Evolutionary conservation across 768 basidiomycete genomes (phyloP), one percentile per base, ranked within the genome.

Genomic region (Pleurotus salmoneostramineus): DNA sequence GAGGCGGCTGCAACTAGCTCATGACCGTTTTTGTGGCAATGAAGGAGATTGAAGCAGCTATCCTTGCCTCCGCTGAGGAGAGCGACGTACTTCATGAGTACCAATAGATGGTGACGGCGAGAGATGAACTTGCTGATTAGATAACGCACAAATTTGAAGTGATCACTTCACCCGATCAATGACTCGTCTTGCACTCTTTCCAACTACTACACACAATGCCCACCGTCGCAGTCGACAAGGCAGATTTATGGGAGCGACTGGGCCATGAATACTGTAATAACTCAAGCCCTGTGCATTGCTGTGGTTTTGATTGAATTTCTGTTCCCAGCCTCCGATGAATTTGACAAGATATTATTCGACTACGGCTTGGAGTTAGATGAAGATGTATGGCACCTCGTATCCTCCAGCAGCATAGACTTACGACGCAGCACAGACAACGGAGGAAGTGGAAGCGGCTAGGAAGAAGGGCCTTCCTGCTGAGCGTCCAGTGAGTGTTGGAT

Each of bases 51-150:
- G 80, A 87, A 98, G 77, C 93, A 95, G 70, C 91, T 93, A 73
- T 99, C 97, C 73, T 99, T 99, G 33, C 97, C 97, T 40, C 97
- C 97, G 58, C 95, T 98, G 61, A 99, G 85, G 58, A 99, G 76
- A 1, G 89, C 96, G 67, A 98, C 84, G 70, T 93, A 93, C 75
- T 94, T 93, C 93, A 96, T 95, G 37, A 33, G 49, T 58, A 62
- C 11, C 42, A 48, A 34, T 50, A 58, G 44, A 57, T 31, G 56
- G 51, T 61, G 56, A 58, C 62, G 63, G 21, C 63, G 31, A 21
- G 14, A 59, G 35, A 27, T 34, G 44, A 36, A 4, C 14, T 40
- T 32, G 5, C 31, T 36, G 49, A 40, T 43, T 56, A 50, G 56
- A 56, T 61, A 50, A 43, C 57, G 14, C 36, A 32, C 32, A 37